Base-by-base conservation (phyloP, 176 grass and related monocot species). In the Ananas comosus region DNA sequence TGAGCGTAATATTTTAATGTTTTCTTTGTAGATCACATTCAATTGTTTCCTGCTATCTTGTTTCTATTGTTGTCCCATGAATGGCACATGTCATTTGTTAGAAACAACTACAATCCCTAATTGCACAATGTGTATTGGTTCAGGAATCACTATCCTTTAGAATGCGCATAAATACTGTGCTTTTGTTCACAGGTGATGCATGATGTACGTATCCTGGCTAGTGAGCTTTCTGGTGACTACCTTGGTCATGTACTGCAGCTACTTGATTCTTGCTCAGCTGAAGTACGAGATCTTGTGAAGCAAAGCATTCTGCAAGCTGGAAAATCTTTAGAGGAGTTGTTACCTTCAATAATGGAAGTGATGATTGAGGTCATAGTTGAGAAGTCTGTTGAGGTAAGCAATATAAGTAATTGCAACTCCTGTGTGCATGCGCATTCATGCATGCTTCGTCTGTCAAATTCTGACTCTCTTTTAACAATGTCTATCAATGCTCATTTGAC, bases 361-460 rank as follows among this genome's bases (percentile, higher is more conserved):
- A 84, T 99, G 87, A 86, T 93, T 80, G 85, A 78, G 77, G 68
- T 81, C 56, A 88, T 99, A 72, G 87, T 99, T 51, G 91, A 99
- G 78, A 93, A 81, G 77, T 93, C 89, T 72, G 83, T 88, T 49
- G 90, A 99, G 87, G 94, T 93, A 76, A 86, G 79, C 65, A 67
- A 14, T 79, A 64, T 51, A 42, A 42, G 33, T 42, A 42, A 42
- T 42, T 42, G 4, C 4, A 6, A 42, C 33, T 42, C 33, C 33
- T 42, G 4, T 42, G 6, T 42, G 33, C 33, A 7, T 42, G 33
- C 33, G 33, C 33, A 42, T 42, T 42, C 33, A 7, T 42, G 33
- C 33, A 42, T 42, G 33, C 33, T 42, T 42, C 33, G 33, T 42
- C 33, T 4, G 5, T 42, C 33, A 42, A 42, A 50, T 48, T 51